Evolutionary conservation across 139 green algal species (phyloP).

Genomic region (Ettlia oleoabundans): DNA sequence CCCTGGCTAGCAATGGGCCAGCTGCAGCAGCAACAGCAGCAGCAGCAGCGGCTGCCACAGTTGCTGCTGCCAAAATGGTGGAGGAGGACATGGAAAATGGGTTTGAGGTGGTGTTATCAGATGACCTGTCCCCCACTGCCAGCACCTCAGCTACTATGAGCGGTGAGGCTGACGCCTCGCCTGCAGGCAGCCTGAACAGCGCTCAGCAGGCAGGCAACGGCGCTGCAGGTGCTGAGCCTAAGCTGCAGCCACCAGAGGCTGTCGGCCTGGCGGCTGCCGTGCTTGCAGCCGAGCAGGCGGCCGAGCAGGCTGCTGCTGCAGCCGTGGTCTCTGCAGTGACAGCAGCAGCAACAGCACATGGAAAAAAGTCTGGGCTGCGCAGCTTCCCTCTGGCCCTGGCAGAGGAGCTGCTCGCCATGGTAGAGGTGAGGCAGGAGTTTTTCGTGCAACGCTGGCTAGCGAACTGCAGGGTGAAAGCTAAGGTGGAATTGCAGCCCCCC

Average conservation of each 20-base stretch:
- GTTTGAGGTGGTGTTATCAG: neutral
- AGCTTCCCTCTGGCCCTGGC: neutral
- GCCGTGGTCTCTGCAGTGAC: too few species aligned
- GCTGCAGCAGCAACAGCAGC: neutral
- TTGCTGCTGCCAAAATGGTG: too few species aligned
- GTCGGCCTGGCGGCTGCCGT: neutral
- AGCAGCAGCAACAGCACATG: neutral
- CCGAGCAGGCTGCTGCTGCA: neutral
- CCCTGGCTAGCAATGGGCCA: too few species aligned
- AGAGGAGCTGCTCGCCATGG: conserved; percentile 24
- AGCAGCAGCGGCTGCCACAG: neutral
- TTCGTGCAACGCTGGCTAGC: too few species aligned
- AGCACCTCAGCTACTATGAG: neutral
- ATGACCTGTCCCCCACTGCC: neutral
- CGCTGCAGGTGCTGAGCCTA: neutral
- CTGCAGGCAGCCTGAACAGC: too few species aligned
- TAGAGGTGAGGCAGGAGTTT: too few species aligned
- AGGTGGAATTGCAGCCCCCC: too few species aligned
- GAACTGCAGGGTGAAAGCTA: too few species aligned
- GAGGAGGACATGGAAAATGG: neutral
- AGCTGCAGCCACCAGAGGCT: neutral
- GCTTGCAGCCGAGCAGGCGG: neutral
- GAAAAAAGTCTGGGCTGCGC: neutral
- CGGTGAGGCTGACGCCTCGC: neutral
- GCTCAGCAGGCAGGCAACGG: neutral